A percentile compares a stretch with the other conserved stretches of the same genome.
These are phyloP conservation scores for Fusarium sp. DNA, from an alignment of 2,329 filamentous ascomycete genomes.

Conservation along the genomic window DNA sequence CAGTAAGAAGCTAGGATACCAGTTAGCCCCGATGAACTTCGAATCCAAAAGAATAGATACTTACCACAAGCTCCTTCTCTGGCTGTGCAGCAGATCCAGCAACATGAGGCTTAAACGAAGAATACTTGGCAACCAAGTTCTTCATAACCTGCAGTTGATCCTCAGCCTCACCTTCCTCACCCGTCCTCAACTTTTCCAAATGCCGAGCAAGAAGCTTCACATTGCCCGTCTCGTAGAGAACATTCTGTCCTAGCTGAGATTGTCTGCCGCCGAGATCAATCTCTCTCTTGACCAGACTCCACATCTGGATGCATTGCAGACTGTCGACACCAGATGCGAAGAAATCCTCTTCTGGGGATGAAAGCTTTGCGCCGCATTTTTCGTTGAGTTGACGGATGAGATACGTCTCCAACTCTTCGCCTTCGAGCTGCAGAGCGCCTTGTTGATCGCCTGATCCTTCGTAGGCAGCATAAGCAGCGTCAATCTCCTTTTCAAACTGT, in stretches of 20 bases:
- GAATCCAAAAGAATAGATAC: not conserved
- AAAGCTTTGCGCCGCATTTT: conserved; percentile 40
- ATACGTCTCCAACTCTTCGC: conserved; percentile 49
- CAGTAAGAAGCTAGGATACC: conserved; percentile 64
- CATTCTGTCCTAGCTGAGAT: conserved; percentile 62
- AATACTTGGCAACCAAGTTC: conserved; percentile 54
- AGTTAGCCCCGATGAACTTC: not conserved
- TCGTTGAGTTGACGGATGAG: conserved; percentile 44
- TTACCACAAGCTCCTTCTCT: conserved; percentile 49
- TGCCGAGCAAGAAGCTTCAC: conserved; percentile 34
- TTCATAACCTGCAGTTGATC: conserved; percentile 50
- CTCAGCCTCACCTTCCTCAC: conserved; percentile 20
- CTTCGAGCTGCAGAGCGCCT: not conserved
- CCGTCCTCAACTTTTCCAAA: conserved; percentile 39
- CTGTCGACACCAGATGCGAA: conserved; percentile 70
- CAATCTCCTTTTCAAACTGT: conserved; percentile 59
- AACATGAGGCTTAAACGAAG: conserved; percentile 44
- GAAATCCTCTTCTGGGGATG: conserved; percentile 58
- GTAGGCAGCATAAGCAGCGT: conserved; percentile 50
- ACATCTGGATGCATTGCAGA: conserved; percentile 68
- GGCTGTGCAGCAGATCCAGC: conserved; percentile 39
- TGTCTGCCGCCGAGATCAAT: conserved; percentile 60
- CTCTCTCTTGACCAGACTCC: conserved; percentile 63
- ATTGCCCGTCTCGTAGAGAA: conserved; percentile 67
- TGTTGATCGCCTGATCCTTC: conserved; percentile 21